phyloP scores from a whole-genome alignment of 495 filamentous ascomycete species.

The Niebla homalea region DNA sequence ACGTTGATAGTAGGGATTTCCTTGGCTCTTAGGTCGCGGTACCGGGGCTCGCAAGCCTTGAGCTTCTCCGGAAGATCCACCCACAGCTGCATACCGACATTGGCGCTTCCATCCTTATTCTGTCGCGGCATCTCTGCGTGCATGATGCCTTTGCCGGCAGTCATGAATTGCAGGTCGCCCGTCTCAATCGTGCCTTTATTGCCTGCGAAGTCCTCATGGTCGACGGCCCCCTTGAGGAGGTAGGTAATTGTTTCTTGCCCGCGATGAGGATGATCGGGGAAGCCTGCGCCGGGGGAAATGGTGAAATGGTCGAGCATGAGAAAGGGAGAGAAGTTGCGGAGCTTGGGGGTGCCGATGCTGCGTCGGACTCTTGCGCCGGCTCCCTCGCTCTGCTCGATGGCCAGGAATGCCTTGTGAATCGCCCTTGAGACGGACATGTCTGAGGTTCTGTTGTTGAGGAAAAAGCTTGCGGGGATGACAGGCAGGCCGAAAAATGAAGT shows the following conservation, averaged over 20 bases:
- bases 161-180: constrained; percentile 96
- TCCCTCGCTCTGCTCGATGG: constrained; percentile 78
- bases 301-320: constrained; percentile 96
- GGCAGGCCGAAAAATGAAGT: constrained; percentile 11
- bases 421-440: constrained; percentile 59
- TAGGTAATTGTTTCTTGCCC: constrained; percentile 88
- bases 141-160: constrained; percentile 81
- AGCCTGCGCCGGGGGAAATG: constrained; percentile 67
- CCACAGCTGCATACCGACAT: constrained; percentile 88
- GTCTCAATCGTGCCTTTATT: constrained; percentile 72
- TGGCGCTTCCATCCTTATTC: constrained; percentile 60
- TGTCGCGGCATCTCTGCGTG: constrained; percentile 93
- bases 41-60: constrained; percentile 82
- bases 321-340: constrained; percentile 85
- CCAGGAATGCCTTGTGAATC: constrained; percentile 70
- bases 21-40: constrained; percentile 61
- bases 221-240: constrained; percentile 65
- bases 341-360: constrained; percentile 70
- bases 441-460: constrained; percentile 19
- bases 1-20: constrained; percentile 63
- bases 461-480: constrained; percentile 11
- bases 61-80: constrained; percentile 74
- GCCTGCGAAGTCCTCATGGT: constrained; percentile 94
- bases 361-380: constrained; percentile 79
- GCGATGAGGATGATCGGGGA: constrained; percentile 74